Conservation (phyloP, 768 basidiomycete species). For the Mycena vitilis region DNA sequence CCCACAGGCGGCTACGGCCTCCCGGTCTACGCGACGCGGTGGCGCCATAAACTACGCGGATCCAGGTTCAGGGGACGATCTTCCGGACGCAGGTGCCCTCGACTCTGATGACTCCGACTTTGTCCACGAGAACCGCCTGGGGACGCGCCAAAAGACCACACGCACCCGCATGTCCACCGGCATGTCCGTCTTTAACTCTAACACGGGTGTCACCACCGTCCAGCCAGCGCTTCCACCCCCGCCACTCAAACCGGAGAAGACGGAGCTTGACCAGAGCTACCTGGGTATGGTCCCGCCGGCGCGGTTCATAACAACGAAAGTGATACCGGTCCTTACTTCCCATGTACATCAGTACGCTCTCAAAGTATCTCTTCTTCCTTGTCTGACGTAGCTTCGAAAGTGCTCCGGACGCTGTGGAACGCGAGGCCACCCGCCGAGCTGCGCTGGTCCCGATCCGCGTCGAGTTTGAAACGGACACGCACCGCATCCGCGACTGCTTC, state of each 20-base stretch:
- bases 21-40: slow-evolving; percentile 69
- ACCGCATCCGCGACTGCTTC: slow-evolving; percentile 93
- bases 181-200: slow-evolving; percentile 67
- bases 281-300: slow-evolving; percentile 87
- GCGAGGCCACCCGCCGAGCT: slow-evolving; percentile 64
- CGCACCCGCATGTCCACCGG: slow-evolving; percentile 57
- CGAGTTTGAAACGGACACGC: slow-evolving; percentile 93
- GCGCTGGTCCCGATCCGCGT: slow-evolving; percentile 92
- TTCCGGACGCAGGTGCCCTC: slow-evolving; percentile 82
- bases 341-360: slow-evolving; percentile 82
- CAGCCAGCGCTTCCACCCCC: slow-evolving; percentile 47
- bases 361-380: slow-evolving; percentile 10
- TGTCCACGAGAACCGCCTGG: slow-evolving; percentile 47
- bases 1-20: slow-evolving; percentile 70
- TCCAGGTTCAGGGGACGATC: slow-evolving; percentile 84
- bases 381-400: slow-evolving; percentile 52
- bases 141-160: slow-evolving; percentile 61
- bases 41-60: slow-evolving; percentile 90
- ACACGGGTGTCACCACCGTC: slow-evolving; percentile 55
- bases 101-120: slow-evolving; percentile 91
- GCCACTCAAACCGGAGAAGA: slow-evolving; percentile 57
- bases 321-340: slow-evolving; percentile 61
- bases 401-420: slow-evolving; percentile 70
- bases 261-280: slow-evolving; percentile 88
- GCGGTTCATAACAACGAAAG: slow-evolving; percentile 75